Conservation (phyloP, 2,329 filamentous ascomycete species). For the Colletotrichum incanum region DNA sequence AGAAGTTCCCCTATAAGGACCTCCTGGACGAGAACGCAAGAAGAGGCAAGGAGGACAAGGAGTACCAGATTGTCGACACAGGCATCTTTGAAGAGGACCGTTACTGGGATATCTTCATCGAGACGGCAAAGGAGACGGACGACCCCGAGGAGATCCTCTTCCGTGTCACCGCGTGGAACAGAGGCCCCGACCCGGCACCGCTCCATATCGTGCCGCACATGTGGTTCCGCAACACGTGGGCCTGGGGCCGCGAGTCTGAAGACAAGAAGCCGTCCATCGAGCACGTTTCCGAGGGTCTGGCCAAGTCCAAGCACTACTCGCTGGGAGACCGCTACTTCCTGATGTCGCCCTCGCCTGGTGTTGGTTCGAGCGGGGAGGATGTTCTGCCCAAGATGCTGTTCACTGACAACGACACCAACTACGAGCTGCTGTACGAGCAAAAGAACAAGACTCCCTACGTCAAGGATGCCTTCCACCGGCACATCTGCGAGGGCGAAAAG, state of each 20-base stretch:
- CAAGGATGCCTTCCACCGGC: conserved; percentile 94
- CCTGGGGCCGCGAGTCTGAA: conserved; percentile 85
- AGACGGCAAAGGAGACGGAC: conserved; percentile 94
- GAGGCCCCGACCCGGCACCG: conserved; percentile 90
- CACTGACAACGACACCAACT: conserved; percentile 97
- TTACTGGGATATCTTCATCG: conserved; percentile 98
- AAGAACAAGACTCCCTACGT: conserved; percentile 88
- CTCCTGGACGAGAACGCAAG: conserved; percentile 87
- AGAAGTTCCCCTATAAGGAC: conserved; percentile 91
- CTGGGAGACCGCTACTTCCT: conserved; percentile 88
- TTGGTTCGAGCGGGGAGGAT: conserved; percentile 84
- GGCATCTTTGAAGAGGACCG: conserved; percentile 88
- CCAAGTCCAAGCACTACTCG: conserved; percentile 83
- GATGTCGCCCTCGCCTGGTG: conserved; percentile 90
- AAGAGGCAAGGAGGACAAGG: conserved; percentile 81
- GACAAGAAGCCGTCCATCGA: conserved; percentile 87
- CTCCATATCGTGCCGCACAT: conserved; percentile 95
- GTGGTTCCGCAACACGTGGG: conserved; percentile 98
- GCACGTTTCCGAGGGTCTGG: conserved; percentile 75
- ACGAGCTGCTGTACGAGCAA: conserved; percentile 80
- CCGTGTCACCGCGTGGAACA: conserved; percentile 96
- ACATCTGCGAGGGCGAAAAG: conserved; percentile 87
- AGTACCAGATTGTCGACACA: conserved; percentile 94
- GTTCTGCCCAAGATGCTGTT: conserved; percentile 89
- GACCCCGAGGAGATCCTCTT: conserved; percentile 94